Evolutionary conservation across 164 flowering plant genomes (phyloP), one percentile per base, ranked within the genome.

Genomic region (Buxus sempervirens): DNA sequence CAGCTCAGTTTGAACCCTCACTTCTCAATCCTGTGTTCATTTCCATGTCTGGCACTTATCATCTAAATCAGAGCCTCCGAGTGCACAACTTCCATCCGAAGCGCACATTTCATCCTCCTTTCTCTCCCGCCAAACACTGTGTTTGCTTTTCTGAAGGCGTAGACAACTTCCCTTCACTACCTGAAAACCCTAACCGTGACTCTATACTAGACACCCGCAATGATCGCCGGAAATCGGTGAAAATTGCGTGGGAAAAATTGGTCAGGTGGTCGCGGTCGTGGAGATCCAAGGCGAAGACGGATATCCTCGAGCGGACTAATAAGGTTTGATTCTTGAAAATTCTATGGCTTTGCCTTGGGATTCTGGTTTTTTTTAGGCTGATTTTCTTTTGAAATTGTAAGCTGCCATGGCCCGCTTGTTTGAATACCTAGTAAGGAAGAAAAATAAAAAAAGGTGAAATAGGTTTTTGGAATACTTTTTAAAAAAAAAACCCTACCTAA

Each of bases 241-340:
- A 82, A 54, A 24, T 94, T 21, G 98, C 97, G 20, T 94, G 98
- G 98, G 98, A 94, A 84, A 94, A 88, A 80, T 79, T 94, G 19
- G 85, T 90, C 21, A 79, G 98, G 6, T 94, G 98, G 98, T 94
- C 98, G n/a, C 87, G 97, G 54, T 86, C 91, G 9, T 91, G 82
- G 91, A 84, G 91, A 9, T 86, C 91, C 73, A 93, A 81, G 79
- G 83, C 89, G 68, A 91, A 77, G 71, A 84, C 93, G 21, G 94
- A 91, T 61, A 89, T 91, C 59, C 94, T 91, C 41, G 81, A 88
- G 65, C 91, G 91, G 66, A 87, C 97, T 42, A 86, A 82, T 38
- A 94, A 94, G 94, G 98, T 93, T 42, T 20, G 41, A 2, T 48
- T 38, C 45, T 41, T 58, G 13, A 13, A 32, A 8, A 0, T 42